Evolutionary conservation across 257 asterid species (phyloP).

Genomic region (Marsdenia floribunda): DNA sequence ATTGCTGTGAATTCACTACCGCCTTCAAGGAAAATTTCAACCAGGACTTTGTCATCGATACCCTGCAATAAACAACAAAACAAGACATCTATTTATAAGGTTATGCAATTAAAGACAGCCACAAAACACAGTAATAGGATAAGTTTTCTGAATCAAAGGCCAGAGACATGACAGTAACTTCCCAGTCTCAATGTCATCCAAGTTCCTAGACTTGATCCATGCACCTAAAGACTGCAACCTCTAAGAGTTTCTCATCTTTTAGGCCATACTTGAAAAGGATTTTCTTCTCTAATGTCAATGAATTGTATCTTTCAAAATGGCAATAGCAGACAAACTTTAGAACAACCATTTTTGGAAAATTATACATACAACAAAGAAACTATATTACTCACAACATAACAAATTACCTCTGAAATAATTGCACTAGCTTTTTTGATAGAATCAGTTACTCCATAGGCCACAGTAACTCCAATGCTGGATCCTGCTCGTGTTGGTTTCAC

Average conservation of each 20-base stretch:
- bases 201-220: slow-evolving; percentile 1
- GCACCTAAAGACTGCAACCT: background rate
- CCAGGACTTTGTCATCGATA: slow-evolving; percentile 71
- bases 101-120: slow-evolving; percentile 12
- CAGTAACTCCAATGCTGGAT: slow-evolving; percentile 86
- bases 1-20: slow-evolving; percentile 88
- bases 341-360: background rate
- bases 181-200: background rate
- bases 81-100: slow-evolving; percentile 12
- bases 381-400: slow-evolving; percentile 6
- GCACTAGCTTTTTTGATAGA: slow-evolving; percentile 62
- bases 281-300: background rate
- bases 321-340: background rate
- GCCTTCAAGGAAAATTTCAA: slow-evolving; percentile 84
- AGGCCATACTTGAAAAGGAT: background rate
- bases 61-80: slow-evolving; percentile 43
- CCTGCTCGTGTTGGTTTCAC: slow-evolving; percentile 92
- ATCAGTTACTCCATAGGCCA: slow-evolving; percentile 85
- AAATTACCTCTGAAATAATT: slow-evolving; percentile 68
- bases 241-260: background rate
- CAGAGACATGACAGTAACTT: background rate
- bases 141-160: background rate
- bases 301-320: background rate
- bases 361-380: slow-evolving; percentile 3
- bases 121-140: background rate